Percentiles rank a stretch among this genome's conserved stretches.
Evolutionary conservation across 768 basidiomycete genomes (phyloP).

Genomic region (Boletus sp.): DNA sequence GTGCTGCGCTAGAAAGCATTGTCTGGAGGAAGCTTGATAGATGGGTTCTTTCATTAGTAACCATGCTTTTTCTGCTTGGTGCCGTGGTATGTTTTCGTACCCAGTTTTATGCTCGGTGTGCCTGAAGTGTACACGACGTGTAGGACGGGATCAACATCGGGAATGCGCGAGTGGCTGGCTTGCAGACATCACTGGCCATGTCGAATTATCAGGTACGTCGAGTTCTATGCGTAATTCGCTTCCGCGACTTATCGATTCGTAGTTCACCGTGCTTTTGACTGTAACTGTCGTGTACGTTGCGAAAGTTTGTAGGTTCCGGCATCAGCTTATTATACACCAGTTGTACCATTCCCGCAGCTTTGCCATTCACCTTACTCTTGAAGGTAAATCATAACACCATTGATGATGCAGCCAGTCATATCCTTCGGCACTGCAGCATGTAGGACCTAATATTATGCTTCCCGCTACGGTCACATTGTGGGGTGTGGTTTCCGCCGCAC

Average conservation of each 20-base stretch:
- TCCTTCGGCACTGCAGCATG: too few species aligned
- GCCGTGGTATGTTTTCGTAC: slow-evolving; percentile 42
- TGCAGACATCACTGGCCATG: slow-evolving; percentile 50
- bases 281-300: slow-evolving; percentile 26
- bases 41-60: slow-evolving; percentile 47
- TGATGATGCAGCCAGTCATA: too few species aligned
- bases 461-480: too few species aligned
- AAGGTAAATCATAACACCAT: too few species aligned
- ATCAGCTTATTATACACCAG: too few species aligned
- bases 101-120: background rate
- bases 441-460: too few species aligned
- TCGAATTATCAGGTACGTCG: slow-evolving; percentile 26
- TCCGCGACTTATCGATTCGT: background rate
- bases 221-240: background rate
- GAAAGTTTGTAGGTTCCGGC: too few species aligned
- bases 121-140: background rate
- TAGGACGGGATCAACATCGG: slow-evolving; percentile 47
- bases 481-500: too few species aligned
- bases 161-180: slow-evolving; percentile 60
- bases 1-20: slow-evolving; percentile 30
- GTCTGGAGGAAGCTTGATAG: slow-evolving; percentile 52
- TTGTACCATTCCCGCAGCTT: too few species aligned
- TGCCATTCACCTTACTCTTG: too few species aligned
- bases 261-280: slow-evolving; percentile 37
- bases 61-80: slow-evolving; percentile 48